Evolutionary conservation across 352 stramenopile genomes (phyloP), one percentile per base, ranked within the genome.

Genomic region (Halophytophthora batemanensis): DNA sequence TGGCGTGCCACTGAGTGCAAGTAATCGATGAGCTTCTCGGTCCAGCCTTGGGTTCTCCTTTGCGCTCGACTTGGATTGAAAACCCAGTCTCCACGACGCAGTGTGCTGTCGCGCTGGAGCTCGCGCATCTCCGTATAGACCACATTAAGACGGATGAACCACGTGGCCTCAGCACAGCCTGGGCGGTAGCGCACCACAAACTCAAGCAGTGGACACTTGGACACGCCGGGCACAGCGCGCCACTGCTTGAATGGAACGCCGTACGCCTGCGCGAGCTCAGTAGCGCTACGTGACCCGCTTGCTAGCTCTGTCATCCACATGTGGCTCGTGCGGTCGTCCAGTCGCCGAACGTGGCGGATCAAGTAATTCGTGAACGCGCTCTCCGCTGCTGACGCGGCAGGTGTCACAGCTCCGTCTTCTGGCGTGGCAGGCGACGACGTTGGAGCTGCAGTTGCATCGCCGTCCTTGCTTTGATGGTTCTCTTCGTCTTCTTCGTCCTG

Each of bases 101-200:
- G 53, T 8, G 62, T 53, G 4, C 66, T 76, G 41, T 91, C 82
- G 0, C 80, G 76, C 60, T 90, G 82, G 37, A 93, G 85, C 41
- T 90, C 82, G 39, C 90, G 75, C 71, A 92, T 82, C 53, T 95
- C 84, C 21, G 84, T 87, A 59, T 93, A 95, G 33, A 95, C 73
- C 15, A 95, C 84, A 58, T 95, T 95, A 25, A 91, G 58, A 3
- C 76, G 77, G 25, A 91, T 74, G 54, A 89, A 92, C 84, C 84
- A 95, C 23, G 84, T 92, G 13, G 84, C 82, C 28, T 91, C 75
- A 8, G 69, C 68, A 36, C 76, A 86, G 3, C 76, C 80, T 1
- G 79, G 75, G 2, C 77, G 74, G 67, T 91, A 95, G 6, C 63
- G 69, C 23, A 90, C 75, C 15, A 95, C 77, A 53, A 75, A 83